Evolutionary conservation across 805 yeast genomes (phyloP).

Genomic region (Lachancea nothofagi): DNA sequence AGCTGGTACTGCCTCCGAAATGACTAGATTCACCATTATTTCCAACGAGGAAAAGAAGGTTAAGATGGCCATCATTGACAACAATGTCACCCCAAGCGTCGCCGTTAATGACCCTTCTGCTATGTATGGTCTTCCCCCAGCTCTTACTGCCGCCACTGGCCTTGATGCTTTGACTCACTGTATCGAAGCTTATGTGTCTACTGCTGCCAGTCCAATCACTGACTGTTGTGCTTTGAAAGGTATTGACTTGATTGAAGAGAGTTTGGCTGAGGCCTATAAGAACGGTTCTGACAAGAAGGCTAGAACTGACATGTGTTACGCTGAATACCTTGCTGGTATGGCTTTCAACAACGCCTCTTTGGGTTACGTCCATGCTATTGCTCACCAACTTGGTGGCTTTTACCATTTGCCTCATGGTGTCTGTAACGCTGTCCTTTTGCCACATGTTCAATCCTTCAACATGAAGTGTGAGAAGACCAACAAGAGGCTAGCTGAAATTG

Average conservation of each 20-base stretch:
- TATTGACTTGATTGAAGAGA: conserved; percentile 36
- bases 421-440: conserved; percentile 41
- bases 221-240: conserved; percentile 41
- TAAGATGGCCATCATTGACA: conserved; percentile 41
- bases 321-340: conserved; percentile 42
- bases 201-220: conserved; percentile 43
- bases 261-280: conserved; percentile 35
- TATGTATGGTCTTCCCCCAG: conserved; percentile 37
- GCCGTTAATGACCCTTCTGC: conserved; percentile 41
- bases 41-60: conserved; percentile 36
- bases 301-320: conserved; percentile 39
- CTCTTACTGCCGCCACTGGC: conserved; percentile 40
- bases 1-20: conserved; percentile 44
- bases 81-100: conserved; percentile 38
- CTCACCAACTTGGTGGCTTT: conserved; percentile 37
- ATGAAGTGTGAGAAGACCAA: conserved; percentile 10
- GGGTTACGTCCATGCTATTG: conserved; percentile 42
- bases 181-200: conserved; percentile 42
- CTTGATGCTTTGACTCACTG: conserved; percentile 42
- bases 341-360: conserved; percentile 40
- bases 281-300: conserved; percentile 40
- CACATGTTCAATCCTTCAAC: conserved; percentile 33
- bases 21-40: conserved; percentile 43
- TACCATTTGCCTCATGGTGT: conserved; percentile 42
- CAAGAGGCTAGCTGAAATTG: conserved; percentile 19